Conservation (phyloP, 1,284 basidiomycete genomes). For the Rugosomyces carneus region DNA sequence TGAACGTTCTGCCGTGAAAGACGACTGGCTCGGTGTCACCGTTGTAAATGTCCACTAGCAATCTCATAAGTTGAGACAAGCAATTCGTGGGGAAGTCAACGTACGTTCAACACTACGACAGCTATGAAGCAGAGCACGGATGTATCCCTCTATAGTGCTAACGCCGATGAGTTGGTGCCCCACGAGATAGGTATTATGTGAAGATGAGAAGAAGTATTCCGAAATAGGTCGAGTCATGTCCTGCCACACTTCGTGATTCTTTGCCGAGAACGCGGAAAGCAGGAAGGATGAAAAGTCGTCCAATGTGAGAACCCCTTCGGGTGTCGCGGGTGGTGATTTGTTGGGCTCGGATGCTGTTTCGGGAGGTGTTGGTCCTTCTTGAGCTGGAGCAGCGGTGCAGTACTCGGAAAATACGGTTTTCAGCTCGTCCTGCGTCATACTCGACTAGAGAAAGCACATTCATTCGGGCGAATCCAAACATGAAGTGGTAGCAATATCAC, state of each 20-base stretch:
- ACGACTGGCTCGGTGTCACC: constrained; percentile 80
- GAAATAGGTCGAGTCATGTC: constrained; percentile 77
- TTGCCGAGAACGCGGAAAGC: constrained; percentile 36
- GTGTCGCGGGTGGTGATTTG: too few species aligned
- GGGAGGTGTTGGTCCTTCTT: too few species aligned
- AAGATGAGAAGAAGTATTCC: constrained; percentile 90
- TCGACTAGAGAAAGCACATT: constrained; percentile 41
- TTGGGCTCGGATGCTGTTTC: too few species aligned
- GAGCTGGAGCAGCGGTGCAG: too few species aligned
- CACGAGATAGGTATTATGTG: constrained; percentile 95
- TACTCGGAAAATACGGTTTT: too few species aligned
- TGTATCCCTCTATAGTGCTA: constrained; percentile 94
- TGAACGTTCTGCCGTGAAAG: constrained; percentile 89
- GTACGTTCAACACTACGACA: constrained; percentile 92
- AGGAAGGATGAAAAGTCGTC: constrained; percentile 77
- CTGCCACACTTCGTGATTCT: too few species aligned
- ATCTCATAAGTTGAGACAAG: constrained; percentile 28
- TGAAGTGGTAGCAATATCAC: too few species aligned
- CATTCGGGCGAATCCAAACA: too few species aligned
- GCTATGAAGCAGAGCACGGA: constrained; percentile 83
- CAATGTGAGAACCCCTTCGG: too few species aligned
- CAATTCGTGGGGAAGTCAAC: too few species aligned
- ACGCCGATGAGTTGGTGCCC: constrained; percentile 91
- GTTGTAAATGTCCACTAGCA: constrained; percentile 82
- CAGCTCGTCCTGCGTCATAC: too few species aligned